Percentiles rank a stretch among this genome's conserved stretches.
Conservation (phyloP, 2,329 filamentous ascomycete species). For the Xylariaceae sp. region DNA sequence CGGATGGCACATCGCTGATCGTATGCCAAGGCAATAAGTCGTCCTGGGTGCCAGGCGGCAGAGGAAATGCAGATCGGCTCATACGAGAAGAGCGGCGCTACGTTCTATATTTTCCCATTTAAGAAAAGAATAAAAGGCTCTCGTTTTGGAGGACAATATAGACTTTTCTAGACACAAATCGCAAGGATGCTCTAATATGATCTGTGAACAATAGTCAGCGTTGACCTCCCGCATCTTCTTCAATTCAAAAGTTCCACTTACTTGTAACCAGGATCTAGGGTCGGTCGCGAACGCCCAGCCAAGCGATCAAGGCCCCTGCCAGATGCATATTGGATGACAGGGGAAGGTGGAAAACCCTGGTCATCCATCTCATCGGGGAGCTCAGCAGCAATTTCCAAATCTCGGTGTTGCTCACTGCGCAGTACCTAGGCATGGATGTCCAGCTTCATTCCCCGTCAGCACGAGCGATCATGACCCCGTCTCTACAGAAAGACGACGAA, state of each 20-base stretch:
- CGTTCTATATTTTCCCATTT: background rate
- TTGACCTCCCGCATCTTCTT: background rate
- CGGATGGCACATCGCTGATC: constrained; percentile 35
- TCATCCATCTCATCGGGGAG: constrained; percentile 35
- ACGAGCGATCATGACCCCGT: constrained; percentile 3
- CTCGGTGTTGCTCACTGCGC: constrained; percentile 24
- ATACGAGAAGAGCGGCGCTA: background rate
- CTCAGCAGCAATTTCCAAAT: constrained; percentile 36
- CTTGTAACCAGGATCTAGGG: constrained; percentile 30
- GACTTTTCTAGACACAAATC: too few relatives aligned
- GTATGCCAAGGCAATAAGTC: constrained; percentile 40
- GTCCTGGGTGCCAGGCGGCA: constrained; percentile 18
- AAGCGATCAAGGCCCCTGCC: constrained; percentile 34
- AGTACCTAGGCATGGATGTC: constrained; percentile 19
- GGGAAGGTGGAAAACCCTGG: constrained; percentile 34
- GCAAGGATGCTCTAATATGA: constrained; percentile 2
- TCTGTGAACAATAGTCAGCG: constrained; percentile 10
- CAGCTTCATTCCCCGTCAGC: constrained; percentile 30
- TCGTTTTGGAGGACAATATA: too few relatives aligned
- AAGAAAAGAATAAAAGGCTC: background rate
- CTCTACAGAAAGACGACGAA: too few relatives aligned
- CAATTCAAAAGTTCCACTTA: constrained; percentile 22
- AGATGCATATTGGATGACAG: constrained; percentile 37
- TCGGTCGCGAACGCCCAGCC: constrained; percentile 35
- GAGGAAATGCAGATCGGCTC: constrained; percentile 24